A percentile compares a stretch with the other conserved stretches of the same genome.
These are phyloP conservation scores for Saccharomycopsis fibuligera DNA, from an alignment of 805 yeast genomes.

Conservation along the genomic window DNA sequence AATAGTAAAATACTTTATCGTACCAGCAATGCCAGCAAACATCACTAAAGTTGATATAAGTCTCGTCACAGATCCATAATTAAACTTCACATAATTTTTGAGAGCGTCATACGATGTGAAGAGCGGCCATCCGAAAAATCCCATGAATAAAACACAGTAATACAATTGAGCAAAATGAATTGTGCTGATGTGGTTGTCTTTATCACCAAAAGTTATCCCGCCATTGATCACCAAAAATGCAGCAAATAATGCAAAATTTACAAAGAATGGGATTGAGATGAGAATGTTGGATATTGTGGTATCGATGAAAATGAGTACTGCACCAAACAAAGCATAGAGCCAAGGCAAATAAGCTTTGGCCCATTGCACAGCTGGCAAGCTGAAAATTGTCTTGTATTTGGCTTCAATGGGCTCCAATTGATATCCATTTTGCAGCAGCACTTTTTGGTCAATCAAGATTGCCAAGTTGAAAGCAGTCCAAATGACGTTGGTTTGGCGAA, in stretches of 20 bases:
- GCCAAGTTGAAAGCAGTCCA: slow-evolving; percentile 69
- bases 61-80: slow-evolving; percentile 25
- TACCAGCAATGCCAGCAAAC: slow-evolving; percentile 33
- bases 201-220: slow-evolving; percentile 89
- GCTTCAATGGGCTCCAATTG: not conserved
- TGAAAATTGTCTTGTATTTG: not conserved
- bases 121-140: slow-evolving; percentile 64
- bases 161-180: slow-evolving; percentile 76
- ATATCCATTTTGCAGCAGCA: not conserved
- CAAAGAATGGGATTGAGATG: slow-evolving; percentile 40
- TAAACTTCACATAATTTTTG: slow-evolving; percentile 32
- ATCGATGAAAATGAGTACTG: slow-evolving; percentile 18
- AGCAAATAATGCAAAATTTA: slow-evolving; percentile 48
- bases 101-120: slow-evolving; percentile 51
- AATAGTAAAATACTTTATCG: slow-evolving; percentile 59
- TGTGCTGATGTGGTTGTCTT: slow-evolving; percentile 69
- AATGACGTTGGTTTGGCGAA: slow-evolving; percentile 87
- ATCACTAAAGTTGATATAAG: slow-evolving; percentile 13
- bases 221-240: slow-evolving; percentile 61
- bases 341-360: not conserved
- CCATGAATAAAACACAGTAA: slow-evolving; percentile 63
- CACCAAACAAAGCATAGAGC: not conserved
- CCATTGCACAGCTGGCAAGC: not conserved
- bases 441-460: slow-evolving; percentile 43
- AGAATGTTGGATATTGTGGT: slow-evolving; percentile 12